These are phyloP conservation scores for Penicillium subrubescens DNA, from an alignment of 495 filamentous ascomycete species.

Conservation along the genomic window DNA sequence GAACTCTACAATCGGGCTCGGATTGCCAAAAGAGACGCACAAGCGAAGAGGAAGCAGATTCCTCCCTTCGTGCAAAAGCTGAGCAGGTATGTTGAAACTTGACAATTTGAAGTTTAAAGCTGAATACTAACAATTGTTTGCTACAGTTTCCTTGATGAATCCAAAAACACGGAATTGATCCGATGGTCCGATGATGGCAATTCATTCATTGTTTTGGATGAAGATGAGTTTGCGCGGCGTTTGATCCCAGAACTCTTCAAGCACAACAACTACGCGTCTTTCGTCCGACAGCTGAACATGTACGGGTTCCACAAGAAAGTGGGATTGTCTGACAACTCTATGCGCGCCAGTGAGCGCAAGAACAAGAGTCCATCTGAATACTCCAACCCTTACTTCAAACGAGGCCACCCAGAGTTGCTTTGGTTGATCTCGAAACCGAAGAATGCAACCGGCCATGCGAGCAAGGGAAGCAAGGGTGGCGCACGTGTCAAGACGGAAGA, in stretches of 20 bases:
- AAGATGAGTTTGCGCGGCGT: slow-evolving; percentile 98
- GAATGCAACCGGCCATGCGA: slow-evolving; percentile 53
- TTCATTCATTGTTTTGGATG: slow-evolving; percentile 94
- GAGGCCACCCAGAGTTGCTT: slow-evolving; percentile 87
- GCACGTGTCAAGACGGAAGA: slow-evolving; percentile 71
- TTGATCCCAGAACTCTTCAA: slow-evolving; percentile 98
- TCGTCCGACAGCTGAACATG: slow-evolving; percentile 98
- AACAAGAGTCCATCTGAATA: slow-evolving; percentile 99
- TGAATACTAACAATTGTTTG: not conserved
- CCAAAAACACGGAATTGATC: slow-evolving; percentile 90
- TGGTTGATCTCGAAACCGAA: slow-evolving; percentile 99
- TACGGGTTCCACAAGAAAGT: slow-evolving; percentile 99
- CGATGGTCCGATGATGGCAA: slow-evolving; percentile 96
- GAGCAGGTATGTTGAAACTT: slow-evolving; percentile 72
- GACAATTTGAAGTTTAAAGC: not conserved
- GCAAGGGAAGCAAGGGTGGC: slow-evolving; percentile 51
- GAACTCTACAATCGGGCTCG: slow-evolving; percentile 74
- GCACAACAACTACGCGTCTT: slow-evolving; percentile 99
- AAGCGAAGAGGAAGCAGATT: slow-evolving; percentile 87
- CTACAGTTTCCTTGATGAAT: slow-evolving; percentile 85
- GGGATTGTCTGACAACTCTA: slow-evolving; percentile 93
- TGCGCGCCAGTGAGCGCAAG: slow-evolving; percentile 94
- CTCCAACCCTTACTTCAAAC: slow-evolving; percentile 92
- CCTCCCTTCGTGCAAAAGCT: slow-evolving; percentile 98
- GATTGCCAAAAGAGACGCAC: slow-evolving; percentile 78